Evolutionary conservation across 768 basidiomycete species (phyloP), one percentile per base, ranked within the genome.

Genomic region (Gyrodon lividus): DNA sequence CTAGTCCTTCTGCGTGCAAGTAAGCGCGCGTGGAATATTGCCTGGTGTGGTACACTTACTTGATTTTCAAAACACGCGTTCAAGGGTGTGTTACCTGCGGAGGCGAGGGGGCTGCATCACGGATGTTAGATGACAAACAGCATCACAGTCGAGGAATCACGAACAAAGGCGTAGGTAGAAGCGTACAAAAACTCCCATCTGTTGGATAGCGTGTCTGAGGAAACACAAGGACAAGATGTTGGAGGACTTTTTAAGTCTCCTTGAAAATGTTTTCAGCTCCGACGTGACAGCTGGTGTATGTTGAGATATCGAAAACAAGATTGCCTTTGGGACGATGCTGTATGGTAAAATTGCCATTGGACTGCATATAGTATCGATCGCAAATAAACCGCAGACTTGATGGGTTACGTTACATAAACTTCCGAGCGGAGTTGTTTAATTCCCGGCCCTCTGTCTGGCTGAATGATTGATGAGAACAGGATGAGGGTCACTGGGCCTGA

Each of bases 141-240:
- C 38, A 51, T 42, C 26, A 23, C 19, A 17, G 7, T 12, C 44
- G 41, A 34, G 42, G 37, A 42, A 10, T 6, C 10, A 68, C 65
- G 52, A 48, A 66, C 65, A 54, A 55, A 63, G 64, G 37, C 59
- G 61, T 52, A 55, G 51, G 59, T 68, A 66, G 20, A 57, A 48
- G 61, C 61, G 66, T 43, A 53, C 63, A 52, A 63, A 66, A 59
- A 58, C 50, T 66, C 66, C 66, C 65, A 66, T 66, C 64, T 68
- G 65, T 66, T 68, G 66, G 66, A 63, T 58, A 63, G 49, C 33
- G 57, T 49, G 50, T 57, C 52, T 63, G 66, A 51, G 48, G 56
- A 43, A 50, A 22, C 28, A 28, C 17, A 48, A 4, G 0, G n/a
- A 13, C 1, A 7, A 38, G 1, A 20, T 14, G 28, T 3, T 30